Percentiles rank a stretch among this genome's conserved stretches.
phyloP scores from a whole-genome alignment of 192 early-diverging fungal genomes.

The Cetraspora pellucida region DNA sequence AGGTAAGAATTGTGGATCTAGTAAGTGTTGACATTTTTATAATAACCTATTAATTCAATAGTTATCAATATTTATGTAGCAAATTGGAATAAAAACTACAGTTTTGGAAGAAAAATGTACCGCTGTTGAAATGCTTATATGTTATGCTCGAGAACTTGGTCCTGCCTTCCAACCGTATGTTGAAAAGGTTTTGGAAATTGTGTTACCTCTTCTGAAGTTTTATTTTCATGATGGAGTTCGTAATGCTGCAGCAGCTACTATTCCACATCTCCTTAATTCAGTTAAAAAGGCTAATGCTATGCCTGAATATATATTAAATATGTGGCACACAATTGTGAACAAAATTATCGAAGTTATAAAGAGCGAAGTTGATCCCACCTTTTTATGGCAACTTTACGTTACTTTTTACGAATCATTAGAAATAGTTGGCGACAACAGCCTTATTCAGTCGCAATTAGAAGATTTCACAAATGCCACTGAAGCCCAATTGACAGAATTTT shows the following conservation, averaged over 20 bases:
- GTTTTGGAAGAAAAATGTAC: constrained; percentile 97
- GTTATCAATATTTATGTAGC: constrained; percentile 37
- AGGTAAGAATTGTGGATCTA: constrained; percentile 36
- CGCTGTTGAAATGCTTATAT: constrained; percentile 96
- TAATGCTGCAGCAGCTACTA: constrained; percentile 77
- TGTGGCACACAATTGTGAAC: constrained; percentile 75
- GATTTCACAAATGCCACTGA: constrained; percentile 70
- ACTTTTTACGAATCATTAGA: constrained; percentile 78
- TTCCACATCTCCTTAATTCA: constrained; percentile 78
- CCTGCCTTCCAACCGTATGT: constrained; percentile 87
- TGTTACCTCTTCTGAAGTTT: constrained; percentile 91
- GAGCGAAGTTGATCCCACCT: constrained; percentile 79
- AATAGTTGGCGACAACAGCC: constrained; percentile 62
- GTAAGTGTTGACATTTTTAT: not conserved
- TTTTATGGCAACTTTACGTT: constrained; percentile 75
- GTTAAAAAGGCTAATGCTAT: constrained; percentile 56
- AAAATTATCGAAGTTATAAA: constrained; percentile 80
- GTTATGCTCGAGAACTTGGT: constrained; percentile 91
- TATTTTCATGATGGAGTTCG: constrained; percentile 98
- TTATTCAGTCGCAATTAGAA: constrained; percentile 68
- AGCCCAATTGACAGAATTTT: constrained; percentile 76
- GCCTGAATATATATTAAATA: constrained; percentile 56
- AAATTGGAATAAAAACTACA: constrained; percentile 94
- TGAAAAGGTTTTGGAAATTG: constrained; percentile 78
- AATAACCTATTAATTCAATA: not conserved